Base-by-base conservation (phyloP, 1,284 basidiomycete genomes). In the Farysia itapuensis region DNA sequence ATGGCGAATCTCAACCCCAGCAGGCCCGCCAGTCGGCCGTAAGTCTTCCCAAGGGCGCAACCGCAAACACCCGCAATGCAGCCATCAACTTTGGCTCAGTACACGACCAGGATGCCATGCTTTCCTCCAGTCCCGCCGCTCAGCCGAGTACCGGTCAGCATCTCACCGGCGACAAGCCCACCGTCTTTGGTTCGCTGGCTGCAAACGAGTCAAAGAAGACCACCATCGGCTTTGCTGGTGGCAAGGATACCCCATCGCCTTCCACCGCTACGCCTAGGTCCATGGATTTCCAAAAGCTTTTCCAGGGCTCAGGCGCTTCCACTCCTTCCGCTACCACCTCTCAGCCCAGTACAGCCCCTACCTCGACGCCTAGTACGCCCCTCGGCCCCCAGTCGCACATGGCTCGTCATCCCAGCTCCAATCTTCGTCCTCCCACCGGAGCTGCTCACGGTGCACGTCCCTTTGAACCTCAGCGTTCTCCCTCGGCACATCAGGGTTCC, bases 211-310 rank as follows among this genome's bases (percentile, higher is more conserved):
- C 65, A 16, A 56, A 56, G 28, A 64, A 67, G 45, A 74, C 71
- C 51, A 68, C 65, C 47, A 61, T 70, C 29, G 68, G 66, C 12
- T 68, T 72, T 34, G 48, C 49, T 16, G 49, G 56, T 47, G 40
- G 44, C 54, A 60, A 51, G 50, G n/a, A n/a, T n/a, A n/a, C n/a
- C n/a, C n/a, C n/a, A n/a, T 84, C 84, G 34, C 83, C 91, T 31
- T 85, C 90, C 82, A 89, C 41, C 81, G 83, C 78, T 2, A 47
- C 61, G 22, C 37, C 66, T 11, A 48, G 60, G 22, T 47, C 57
- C 32, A 43, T 76, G 46, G 71, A 76, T 53, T 75, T 76, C 45
- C 67, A 75, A 39, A 76, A 76, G 49, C 64, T 76, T 34, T 76
- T 76, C 58, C 72, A 74, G 59, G 68, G 61, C 39, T 51, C 54